These are phyloP conservation scores for Byssothecium circinans DNA, from an alignment of 2,329 filamentous ascomycete genomes.

Conservation along the genomic window DNA sequence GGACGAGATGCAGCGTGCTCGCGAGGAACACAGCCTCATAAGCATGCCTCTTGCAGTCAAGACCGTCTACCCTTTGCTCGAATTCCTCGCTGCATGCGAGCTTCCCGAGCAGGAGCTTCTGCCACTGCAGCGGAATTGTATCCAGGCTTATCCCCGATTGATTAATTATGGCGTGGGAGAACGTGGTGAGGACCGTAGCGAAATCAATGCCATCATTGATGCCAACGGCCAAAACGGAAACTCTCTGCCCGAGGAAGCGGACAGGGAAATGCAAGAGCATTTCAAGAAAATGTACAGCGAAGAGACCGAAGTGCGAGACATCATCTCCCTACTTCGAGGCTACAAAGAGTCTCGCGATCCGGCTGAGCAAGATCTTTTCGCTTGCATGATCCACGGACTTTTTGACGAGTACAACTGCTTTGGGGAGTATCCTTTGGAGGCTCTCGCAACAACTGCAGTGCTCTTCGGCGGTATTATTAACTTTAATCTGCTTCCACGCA, in stretches of 20 bases:
- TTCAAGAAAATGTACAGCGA: constrained; percentile 98
- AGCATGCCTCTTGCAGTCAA: constrained; percentile 80
- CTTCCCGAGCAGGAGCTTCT: constrained; percentile 71
- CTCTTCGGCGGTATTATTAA: constrained; percentile 96
- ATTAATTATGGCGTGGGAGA: constrained; percentile 91
- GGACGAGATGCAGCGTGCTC: constrained; percentile 74
- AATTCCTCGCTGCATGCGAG: constrained; percentile 66
- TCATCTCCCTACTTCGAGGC: constrained; percentile 79
- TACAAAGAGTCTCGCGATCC: constrained; percentile 88
- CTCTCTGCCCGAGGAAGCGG: constrained; percentile 73
- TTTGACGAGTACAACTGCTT: constrained; percentile 98
- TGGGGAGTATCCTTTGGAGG: constrained; percentile 92
- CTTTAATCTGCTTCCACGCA: constrained; percentile 83
- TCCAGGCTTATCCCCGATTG: constrained; percentile 87
- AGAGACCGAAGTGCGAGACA: constrained; percentile 80
- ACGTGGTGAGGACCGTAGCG: not conserved
- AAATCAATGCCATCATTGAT: constrained; percentile 85
- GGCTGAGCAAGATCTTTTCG: constrained; percentile 89
- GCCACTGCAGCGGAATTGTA: constrained; percentile 79
- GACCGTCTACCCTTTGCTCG: constrained; percentile 78
- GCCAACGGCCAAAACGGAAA: constrained; percentile 81
- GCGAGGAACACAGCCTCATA: constrained; percentile 65
- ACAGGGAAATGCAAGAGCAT: constrained; percentile 92
- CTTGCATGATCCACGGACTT: constrained; percentile 96
- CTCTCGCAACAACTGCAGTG: constrained; percentile 91